phyloP scores from a whole-genome alignment of 148 eudicot species.

The Beta vulgaris region DNA sequence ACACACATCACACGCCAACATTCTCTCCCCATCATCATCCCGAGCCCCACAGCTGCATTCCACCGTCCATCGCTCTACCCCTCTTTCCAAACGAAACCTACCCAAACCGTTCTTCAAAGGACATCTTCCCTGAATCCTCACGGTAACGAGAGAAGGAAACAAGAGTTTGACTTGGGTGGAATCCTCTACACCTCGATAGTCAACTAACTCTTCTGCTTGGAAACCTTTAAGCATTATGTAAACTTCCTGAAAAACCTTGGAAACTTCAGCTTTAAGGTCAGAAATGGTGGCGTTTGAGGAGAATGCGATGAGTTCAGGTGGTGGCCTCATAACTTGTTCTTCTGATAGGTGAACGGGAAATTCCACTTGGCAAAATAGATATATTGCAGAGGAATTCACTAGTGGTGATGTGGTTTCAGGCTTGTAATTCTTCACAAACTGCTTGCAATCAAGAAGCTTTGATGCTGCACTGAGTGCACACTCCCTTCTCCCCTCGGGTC shows the following conservation, averaged over 20 bases:
- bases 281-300: constrained; percentile 58
- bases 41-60: constrained; percentile 84
- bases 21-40: constrained; percentile 94
- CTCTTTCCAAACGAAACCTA: constrained; percentile 72
- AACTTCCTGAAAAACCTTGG: constrained; percentile 73
- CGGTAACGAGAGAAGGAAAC: constrained; percentile 44
- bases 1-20: constrained; percentile 83
- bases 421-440: constrained; percentile 74
- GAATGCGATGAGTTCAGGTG: constrained; percentile 60
- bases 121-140: constrained; percentile 55
- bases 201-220: constrained; percentile 68
- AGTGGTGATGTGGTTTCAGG: constrained; percentile 34
- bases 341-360: constrained; percentile 41
- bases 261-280: constrained; percentile 71
- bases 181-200: constrained; percentile 66
- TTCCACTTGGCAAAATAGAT: constrained; percentile 56
- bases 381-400: constrained; percentile 32
- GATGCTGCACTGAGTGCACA: constrained; percentile 50
- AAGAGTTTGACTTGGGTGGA: constrained; percentile 76
- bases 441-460: constrained; percentile 86
- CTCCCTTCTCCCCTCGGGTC: constrained; percentile 37
- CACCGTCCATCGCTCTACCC: constrained; percentile 83
- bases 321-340: constrained; percentile 39
- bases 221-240: constrained; percentile 74
- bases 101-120: constrained; percentile 44